Percentiles rank a stretch among this genome's conserved stretches.
phyloP scores from a whole-genome alignment of 1,139 yeast species.

The Pichia sp. region DNA sequence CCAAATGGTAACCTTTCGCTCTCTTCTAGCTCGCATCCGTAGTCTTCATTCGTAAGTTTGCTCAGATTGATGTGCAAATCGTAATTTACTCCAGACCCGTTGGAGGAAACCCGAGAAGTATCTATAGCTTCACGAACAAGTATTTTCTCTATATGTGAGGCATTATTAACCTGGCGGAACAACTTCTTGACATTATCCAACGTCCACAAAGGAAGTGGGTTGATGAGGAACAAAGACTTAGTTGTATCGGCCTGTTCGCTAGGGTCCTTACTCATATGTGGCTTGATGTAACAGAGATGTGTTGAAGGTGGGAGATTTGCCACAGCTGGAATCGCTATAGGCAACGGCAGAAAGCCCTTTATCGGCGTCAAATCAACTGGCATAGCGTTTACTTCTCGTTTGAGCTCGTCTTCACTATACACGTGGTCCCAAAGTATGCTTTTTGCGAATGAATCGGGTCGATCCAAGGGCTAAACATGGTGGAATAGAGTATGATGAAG shows the following conservation, averaged over 20 bases:
- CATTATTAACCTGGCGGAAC: slow-evolving; percentile 57
- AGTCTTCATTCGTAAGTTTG: slow-evolving; percentile 57
- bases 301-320: slow-evolving; percentile 28
- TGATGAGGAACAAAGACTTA: slow-evolving; percentile 65
- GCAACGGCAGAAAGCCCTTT: slow-evolving; percentile 54
- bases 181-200: slow-evolving; percentile 50
- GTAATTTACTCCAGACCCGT: slow-evolving; percentile 25
- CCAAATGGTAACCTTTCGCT: slow-evolving; percentile 54
- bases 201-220: slow-evolving; percentile 64
- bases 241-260: slow-evolving; percentile 24
- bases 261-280: slow-evolving; percentile 45
- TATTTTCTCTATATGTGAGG: slow-evolving; percentile 23
- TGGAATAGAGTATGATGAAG: background rate
- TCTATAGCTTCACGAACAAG: slow-evolving; percentile 14
- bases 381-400: background rate
- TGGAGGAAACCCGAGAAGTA: slow-evolving; percentile 11
- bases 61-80: slow-evolving; percentile 58
- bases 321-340: slow-evolving; percentile 39
- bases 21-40: slow-evolving; percentile 23
- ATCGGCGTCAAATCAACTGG: slow-evolving; percentile 25
- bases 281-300: slow-evolving; percentile 57
- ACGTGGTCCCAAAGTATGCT: no score
- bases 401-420: no score
- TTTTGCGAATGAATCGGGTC: no score
- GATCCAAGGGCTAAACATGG: background rate